Evolutionary conservation across 2,329 filamentous ascomycete genomes (phyloP), one percentile per base, ranked within the genome.

Genomic region (Scytalidium lignicola): DNA sequence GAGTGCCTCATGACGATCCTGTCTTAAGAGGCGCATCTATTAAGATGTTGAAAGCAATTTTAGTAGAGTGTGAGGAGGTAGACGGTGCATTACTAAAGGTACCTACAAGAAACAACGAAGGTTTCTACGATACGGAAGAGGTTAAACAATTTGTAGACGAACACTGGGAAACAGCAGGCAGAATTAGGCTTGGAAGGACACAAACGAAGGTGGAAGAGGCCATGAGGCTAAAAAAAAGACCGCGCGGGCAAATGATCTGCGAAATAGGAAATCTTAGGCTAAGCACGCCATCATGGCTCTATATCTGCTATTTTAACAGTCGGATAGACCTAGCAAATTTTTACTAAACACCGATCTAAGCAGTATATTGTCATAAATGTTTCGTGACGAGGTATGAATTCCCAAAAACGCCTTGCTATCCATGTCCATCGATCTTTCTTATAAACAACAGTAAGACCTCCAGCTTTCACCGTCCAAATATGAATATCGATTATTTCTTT

Each of bases 401-500:
- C 48, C 39, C 23, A 22, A 23, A n/a, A 53, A 50, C 47, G 47
- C 51, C 47, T 21, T 46, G 43, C 50, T 46, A 45, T 44, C 46
- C 45, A 42, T 41, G 39, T 32, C 15, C 32, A 37, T 17, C 32
- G 10, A 37, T 37, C 32, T n/a, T 37, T 13, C 32, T 15, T 37
- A n/a, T 37, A 13, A 9, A n/a, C 12, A 9, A n/a, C 9, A 18
- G 18, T 5, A 7, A 42, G 19, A 6, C 8, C 10, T 13, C 17
- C 41, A 4, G 15, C 15, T 6, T n/a, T n/a, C 5, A 41, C 15
- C 37, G 19, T 20, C 6, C n/a, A n/a, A n/a, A 42, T 41, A n/a
- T 17, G n/a, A n/a, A 20, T 13, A 13, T 48, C 43, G 44, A 52
- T 53, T 49, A 95, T 85, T 96, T 95, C 87, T 96, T 96, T 71